Evolutionary conservation across 257 asterid species (phyloP).

Genomic region (Catharanthus roseus): DNA sequence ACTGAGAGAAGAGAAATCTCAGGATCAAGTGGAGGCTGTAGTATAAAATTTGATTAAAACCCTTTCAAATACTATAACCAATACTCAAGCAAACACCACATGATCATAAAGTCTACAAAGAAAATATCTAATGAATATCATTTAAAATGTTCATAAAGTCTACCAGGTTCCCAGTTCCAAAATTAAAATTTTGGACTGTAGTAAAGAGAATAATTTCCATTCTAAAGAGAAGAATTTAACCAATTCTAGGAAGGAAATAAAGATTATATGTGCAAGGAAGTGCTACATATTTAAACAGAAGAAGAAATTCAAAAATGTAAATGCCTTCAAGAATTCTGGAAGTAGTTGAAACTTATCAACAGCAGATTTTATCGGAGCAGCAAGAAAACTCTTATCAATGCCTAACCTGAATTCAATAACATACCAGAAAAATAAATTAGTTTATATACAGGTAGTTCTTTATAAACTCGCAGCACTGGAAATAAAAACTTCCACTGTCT

Average conservation of each 20-base stretch:
- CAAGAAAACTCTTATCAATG: constrained; percentile 53
- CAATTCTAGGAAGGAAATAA: background rate
- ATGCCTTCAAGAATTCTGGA: constrained; percentile 81
- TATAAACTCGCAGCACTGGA: background rate
- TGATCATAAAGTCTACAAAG: background rate
- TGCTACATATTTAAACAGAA: background rate
- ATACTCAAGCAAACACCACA: background rate
- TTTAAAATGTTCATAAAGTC: background rate
- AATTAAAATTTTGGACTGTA: background rate
- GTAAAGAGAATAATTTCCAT: background rate
- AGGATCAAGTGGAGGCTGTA: background rate
- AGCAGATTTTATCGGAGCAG: constrained; percentile 56
- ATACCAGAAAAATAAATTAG: background rate
- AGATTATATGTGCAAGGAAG: background rate
- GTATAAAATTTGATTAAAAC: background rate
- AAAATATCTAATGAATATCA: background rate
- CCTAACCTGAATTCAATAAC: constrained; percentile 14
- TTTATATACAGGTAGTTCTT: background rate
- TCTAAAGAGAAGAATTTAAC: background rate
- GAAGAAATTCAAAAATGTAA: background rate
- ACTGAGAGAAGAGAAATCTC: background rate
- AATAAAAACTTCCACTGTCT: background rate
- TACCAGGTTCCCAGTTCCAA: background rate
- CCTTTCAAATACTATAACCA: background rate
- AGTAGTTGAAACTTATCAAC: constrained; percentile 75